Percentiles rank a stretch among this genome's conserved stretches.
Evolutionary conservation across 2,329 filamentous ascomycete species (phyloP).

Genomic region (Aspergillus clavatus): DNA sequence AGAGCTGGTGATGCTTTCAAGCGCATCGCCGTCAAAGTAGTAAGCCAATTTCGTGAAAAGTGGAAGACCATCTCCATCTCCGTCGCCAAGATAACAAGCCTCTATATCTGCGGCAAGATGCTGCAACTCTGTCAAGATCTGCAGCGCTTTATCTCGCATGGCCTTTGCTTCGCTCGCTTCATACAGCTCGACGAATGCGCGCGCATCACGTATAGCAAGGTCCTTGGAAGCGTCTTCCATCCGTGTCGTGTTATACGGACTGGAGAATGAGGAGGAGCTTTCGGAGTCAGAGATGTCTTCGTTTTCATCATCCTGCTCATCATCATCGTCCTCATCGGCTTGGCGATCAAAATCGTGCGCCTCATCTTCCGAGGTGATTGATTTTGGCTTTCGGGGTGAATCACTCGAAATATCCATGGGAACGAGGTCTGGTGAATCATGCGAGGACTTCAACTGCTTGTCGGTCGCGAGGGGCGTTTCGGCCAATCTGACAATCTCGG

Average conservation of each 20-base stretch:
- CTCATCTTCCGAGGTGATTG: constrained; percentile 44
- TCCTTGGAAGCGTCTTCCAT: constrained; percentile 56
- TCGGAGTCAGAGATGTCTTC: constrained; percentile 60
- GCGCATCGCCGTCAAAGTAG: constrained; percentile 82
- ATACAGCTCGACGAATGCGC: constrained; percentile 76
- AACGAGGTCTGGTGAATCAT: constrained; percentile 12
- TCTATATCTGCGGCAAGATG: constrained; percentile 67
- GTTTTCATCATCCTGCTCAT: constrained; percentile 46
- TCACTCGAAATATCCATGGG: constrained; percentile 17
- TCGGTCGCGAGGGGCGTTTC: constrained; percentile 35
- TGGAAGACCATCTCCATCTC: constrained; percentile 49
- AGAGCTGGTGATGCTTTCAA: constrained; percentile 92
- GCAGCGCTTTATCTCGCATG: constrained; percentile 72
- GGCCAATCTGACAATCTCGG: constrained; percentile 80
- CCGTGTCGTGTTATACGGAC: constrained; percentile 35
- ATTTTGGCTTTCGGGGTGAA: constrained; percentile 12
- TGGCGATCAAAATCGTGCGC: constrained; percentile 40
- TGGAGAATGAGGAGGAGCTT: constrained; percentile 56
- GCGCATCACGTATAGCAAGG: constrained; percentile 70
- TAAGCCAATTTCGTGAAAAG: constrained; percentile 72
- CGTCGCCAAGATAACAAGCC: constrained; percentile 56
- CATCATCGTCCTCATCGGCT: constrained; percentile 40
- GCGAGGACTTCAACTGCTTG: constrained; percentile 10
- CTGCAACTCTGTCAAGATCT: constrained; percentile 70
- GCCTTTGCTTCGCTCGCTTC: constrained; percentile 69